Evolutionary conservation across 257 asterid genomes (phyloP).

Genomic region (Lithospermum erythrorhizon): DNA sequence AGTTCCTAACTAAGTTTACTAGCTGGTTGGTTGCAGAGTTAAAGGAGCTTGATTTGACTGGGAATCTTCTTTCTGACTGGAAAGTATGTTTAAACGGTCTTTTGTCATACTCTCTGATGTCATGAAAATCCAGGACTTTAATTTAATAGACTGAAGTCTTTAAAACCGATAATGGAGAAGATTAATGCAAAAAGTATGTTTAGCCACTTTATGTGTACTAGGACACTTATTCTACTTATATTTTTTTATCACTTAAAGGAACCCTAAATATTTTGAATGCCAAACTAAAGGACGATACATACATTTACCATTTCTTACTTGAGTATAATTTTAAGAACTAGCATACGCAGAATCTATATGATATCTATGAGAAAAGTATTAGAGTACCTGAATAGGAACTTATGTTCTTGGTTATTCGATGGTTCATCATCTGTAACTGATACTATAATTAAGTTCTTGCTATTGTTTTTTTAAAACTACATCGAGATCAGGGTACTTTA

Average conservation of each 20-base stretch:
- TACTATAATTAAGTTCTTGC: background rate
- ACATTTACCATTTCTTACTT: background rate
- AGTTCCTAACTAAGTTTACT: constrained; percentile 10
- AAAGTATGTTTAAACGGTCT: constrained; percentile 44
- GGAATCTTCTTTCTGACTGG: constrained; percentile 74
- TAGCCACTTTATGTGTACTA: background rate
- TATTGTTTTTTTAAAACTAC: background rate
- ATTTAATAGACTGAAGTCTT: background rate
- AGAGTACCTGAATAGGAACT: too few species aligned
- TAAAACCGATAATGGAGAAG: too few species aligned
- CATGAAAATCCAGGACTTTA: constrained; percentile 5
- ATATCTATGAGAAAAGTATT: too few species aligned
- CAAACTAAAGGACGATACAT: background rate
- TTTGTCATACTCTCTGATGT: background rate
- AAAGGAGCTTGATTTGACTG: constrained; percentile 92
- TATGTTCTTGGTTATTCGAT: too few species aligned
- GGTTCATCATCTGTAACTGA: background rate
- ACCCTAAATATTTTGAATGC: background rate
- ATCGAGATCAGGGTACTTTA: background rate
- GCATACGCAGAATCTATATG: background rate
- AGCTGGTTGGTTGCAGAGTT: constrained; percentile 44
- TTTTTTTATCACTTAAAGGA: background rate
- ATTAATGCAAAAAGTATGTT: too few species aligned
- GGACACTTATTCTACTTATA: background rate
- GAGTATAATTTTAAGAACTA: background rate